Evolutionary conservation across 371 early-diverging fungal genomes (phyloP).

Genomic region (Rhizopus delemar): DNA sequence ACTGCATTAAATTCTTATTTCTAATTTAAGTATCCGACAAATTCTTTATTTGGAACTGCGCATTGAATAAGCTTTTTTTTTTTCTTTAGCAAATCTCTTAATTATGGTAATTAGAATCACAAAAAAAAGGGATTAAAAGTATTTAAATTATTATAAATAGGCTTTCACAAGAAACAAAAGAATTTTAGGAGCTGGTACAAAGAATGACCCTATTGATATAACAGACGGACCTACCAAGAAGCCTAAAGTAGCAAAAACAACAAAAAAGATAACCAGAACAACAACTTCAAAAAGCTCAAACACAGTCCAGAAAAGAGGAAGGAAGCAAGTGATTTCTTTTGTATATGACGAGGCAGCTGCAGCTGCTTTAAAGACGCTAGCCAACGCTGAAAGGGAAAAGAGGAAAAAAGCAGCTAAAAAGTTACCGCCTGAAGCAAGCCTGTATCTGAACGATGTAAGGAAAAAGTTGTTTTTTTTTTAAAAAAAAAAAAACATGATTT

Average conservation of each 20-base stretch:
- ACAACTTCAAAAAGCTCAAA: neutral
- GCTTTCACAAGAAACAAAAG: neutral
- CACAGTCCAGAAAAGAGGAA: neutral
- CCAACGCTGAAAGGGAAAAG: neutral
- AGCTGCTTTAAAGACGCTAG: neutral
- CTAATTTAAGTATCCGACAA: too few relatives aligned
- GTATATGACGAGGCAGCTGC: neutral
- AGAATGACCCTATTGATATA: neutral
- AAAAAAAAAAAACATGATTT: neutral
- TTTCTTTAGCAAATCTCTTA: too few relatives aligned
- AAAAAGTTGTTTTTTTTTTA: neutral
- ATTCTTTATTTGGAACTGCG: too few relatives aligned
- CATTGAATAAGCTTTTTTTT: too few relatives aligned
- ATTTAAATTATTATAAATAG: too few relatives aligned
- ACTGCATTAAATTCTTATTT: too few relatives aligned
- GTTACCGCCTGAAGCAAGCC: conserved; percentile 15
- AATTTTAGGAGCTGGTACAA: neutral
- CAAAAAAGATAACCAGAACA: conserved; percentile 2
- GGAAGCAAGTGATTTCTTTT: neutral
- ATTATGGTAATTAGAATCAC: too few relatives aligned
- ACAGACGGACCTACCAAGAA: neutral
- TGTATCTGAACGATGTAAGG: conserved; percentile 6
- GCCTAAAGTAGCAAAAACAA: neutral
- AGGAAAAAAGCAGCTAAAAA: neutral
- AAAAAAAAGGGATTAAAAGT: too few relatives aligned